phyloP scores from a whole-genome alignment of 1,284 basidiomycete species.

The Marasmius oreades region DNA sequence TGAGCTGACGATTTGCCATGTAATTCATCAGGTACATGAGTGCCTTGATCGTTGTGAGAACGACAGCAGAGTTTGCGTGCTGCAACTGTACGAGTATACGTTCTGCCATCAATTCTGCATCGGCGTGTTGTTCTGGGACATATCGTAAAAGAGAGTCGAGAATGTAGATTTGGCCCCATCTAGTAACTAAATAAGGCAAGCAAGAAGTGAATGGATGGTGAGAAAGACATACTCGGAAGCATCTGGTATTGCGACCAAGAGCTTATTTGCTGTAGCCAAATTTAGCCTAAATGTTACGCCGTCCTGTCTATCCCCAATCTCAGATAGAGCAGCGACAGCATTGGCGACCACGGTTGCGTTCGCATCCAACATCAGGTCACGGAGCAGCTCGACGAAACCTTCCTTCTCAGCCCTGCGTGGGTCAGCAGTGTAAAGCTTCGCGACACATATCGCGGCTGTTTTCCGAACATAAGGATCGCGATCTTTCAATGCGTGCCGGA shows the following conservation, averaged over 20 bases:
- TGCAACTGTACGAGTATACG: conserved; percentile 89
- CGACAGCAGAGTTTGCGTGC: conserved; percentile 93
- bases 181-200: conserved; percentile 28
- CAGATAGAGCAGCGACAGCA: conserved; percentile 90
- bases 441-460: conserved; percentile 92
- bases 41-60: conserved; percentile 92
- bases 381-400: conserved; percentile 81
- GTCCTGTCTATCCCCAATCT: conserved; percentile 88
- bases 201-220: conserved; percentile 5
- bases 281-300: conserved; percentile 88
- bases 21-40: conserved; percentile 99
- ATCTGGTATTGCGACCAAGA: conserved; percentile 81
- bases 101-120: conserved; percentile 93
- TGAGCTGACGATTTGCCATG: conserved; percentile 85
- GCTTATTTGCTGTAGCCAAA: conserved; percentile 77
- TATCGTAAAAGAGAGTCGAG: conserved; percentile 92
- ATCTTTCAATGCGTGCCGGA: conserved; percentile 86
- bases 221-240: conserved; percentile 78
- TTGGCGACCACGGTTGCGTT: conserved; percentile 96
- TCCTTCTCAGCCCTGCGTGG: conserved; percentile 80
- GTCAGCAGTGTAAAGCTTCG: conserved; percentile 87
- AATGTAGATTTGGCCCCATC: conserved; percentile 99
- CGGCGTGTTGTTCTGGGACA: conserved; percentile 83
- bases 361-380: conserved; percentile 86
- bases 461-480: conserved; percentile 95